phyloP scores from a whole-genome alignment of 2,329 filamentous ascomycete genomes.

The Aspergillus puulaauensis region DNA sequence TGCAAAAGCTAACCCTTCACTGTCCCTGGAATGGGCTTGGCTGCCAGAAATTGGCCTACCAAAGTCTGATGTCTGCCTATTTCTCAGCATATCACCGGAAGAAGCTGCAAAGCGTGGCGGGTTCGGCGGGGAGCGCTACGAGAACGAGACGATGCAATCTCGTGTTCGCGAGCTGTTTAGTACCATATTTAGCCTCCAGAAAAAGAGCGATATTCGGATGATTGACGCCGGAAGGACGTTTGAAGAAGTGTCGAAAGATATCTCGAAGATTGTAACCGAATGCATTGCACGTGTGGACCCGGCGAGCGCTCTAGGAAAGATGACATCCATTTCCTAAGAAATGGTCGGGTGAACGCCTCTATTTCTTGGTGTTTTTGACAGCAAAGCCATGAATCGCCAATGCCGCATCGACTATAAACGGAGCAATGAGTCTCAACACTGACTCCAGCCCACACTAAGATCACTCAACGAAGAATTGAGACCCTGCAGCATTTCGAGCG shows the following conservation, averaged over 20 bases:
- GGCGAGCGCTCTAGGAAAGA: slow-evolving; percentile 35
- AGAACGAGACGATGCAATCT: slow-evolving; percentile 78
- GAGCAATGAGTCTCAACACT: slow-evolving; percentile 8
- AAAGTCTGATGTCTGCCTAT: slow-evolving; percentile 81
- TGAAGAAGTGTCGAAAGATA: slow-evolving; percentile 51
- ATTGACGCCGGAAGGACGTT: slow-evolving; percentile 56
- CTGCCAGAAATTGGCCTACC: slow-evolving; percentile 83
- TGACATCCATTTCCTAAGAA: slow-evolving; percentile 28
- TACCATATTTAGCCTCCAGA: slow-evolving; percentile 48
- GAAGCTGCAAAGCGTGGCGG: slow-evolving; percentile 76
- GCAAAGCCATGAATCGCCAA: slow-evolving; percentile 22
- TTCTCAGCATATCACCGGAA: slow-evolving; percentile 76
- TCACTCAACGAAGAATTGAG: background rate
- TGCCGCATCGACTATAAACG: background rate
- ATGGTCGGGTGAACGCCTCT: background rate
- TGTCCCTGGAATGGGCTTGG: slow-evolving; percentile 77
- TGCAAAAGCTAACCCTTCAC: slow-evolving; percentile 72
- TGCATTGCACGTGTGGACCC: slow-evolving; percentile 33
- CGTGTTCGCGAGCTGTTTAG: slow-evolving; percentile 74
- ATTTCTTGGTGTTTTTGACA: background rate
- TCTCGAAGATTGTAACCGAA: slow-evolving; percentile 28
- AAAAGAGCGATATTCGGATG: slow-evolving; percentile 52
- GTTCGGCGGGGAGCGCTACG: slow-evolving; percentile 86
- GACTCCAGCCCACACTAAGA: slow-evolving; percentile 24
- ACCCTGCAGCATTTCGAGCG: background rate